Evolutionary conservation across 257 asterid species (phyloP).

Genomic region (Thymus quinquecostatus): DNA sequence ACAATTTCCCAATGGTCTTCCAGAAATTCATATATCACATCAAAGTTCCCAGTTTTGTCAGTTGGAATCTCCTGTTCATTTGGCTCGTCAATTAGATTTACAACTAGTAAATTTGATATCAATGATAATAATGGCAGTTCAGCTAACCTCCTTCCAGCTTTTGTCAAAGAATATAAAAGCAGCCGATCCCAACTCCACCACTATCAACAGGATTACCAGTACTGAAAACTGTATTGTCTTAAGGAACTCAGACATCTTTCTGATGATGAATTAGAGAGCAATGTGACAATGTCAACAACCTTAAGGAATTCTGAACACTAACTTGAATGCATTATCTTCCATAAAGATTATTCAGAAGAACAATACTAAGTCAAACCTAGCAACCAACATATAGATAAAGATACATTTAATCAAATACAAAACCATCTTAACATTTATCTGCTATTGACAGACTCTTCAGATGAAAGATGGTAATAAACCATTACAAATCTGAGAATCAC

Average conservation of each 20-base stretch:
- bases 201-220: slow-evolving; percentile 75
- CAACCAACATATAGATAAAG: slow-evolving; percentile 1
- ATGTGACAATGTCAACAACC: neutral
- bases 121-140: slow-evolving; percentile 19
- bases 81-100: slow-evolving; percentile 23
- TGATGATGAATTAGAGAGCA: neutral
- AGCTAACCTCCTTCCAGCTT: slow-evolving; percentile 86
- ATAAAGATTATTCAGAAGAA: slow-evolving; percentile 18
- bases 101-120: neutral
- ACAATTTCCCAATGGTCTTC: slow-evolving; percentile 70
- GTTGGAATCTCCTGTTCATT: slow-evolving; percentile 54
- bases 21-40: slow-evolving; percentile 66
- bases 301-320: neutral
- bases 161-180: slow-evolving; percentile 91
- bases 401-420: neutral
- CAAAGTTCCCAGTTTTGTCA: slow-evolving; percentile 50
- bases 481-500: no score
- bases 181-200: slow-evolving; percentile 81
- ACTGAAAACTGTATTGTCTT: slow-evolving; percentile 69
- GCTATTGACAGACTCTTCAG: neutral
- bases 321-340: neutral
- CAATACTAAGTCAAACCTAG: neutral
- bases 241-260: slow-evolving; percentile 59
- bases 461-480: neutral
- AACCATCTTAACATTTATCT: slow-evolving; percentile 1